Evolutionary conservation across 129 eudicot species (phyloP).

Genomic region (Kitagawia praeruptora): DNA sequence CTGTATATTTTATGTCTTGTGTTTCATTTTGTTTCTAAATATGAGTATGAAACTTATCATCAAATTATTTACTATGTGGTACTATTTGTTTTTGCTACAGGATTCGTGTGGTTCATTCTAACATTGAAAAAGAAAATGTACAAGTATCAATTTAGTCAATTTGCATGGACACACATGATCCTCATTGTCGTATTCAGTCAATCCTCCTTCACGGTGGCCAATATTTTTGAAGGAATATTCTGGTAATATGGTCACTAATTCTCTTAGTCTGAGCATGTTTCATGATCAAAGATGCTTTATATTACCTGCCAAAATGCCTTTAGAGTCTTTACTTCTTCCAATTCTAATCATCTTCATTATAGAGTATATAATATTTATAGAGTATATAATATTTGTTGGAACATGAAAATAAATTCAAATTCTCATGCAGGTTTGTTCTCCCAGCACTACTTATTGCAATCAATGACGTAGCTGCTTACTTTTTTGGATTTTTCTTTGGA

Average conservation of each 20-base stretch:
- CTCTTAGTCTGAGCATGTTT: not conserved
- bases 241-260: constrained; percentile 29
- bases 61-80: not conserved
- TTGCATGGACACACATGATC: constrained; percentile 90
- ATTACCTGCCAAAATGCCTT: not conserved
- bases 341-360: not conserved
- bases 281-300: not conserved
- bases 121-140: constrained; percentile 74
- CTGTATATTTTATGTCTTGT: not conserved
- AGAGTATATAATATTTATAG: not conserved
- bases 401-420: not conserved
- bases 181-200: constrained; percentile 78
- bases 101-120: constrained; percentile 81
- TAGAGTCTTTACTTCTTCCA: not conserved
- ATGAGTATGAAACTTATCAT: not conserved
- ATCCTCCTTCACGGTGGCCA: constrained; percentile 76
- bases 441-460: constrained; percentile 74
- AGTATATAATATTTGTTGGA: not conserved
- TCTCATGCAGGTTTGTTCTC: constrained; percentile 56
- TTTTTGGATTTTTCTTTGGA: constrained; percentile 84
- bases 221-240: constrained; percentile 84
- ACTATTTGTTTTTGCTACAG: constrained; percentile 23
- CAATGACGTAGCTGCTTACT: constrained; percentile 71
- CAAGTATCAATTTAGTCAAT: constrained; percentile 80
- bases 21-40: not conserved